phyloP scores from a whole-genome alignment of 2,329 filamentous ascomycete species.

The Ilyonectria robusta region DNA sequence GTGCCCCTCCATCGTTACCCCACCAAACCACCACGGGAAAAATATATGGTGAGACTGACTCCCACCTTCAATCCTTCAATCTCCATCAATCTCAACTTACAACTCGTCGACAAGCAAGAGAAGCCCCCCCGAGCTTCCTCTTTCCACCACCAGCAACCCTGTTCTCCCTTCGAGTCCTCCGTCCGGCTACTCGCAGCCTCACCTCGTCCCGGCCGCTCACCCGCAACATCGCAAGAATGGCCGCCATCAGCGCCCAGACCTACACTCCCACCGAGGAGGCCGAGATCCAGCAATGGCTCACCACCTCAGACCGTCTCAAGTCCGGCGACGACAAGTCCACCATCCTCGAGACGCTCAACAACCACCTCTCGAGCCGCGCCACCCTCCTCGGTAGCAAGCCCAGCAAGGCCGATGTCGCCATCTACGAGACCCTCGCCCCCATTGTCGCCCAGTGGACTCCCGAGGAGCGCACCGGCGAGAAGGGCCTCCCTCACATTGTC shows the following conservation, averaged over 20 bases:
- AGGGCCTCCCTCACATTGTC: conserved; percentile 91
- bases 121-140: conserved; percentile 47
- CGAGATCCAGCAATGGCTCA: conserved; percentile 92
- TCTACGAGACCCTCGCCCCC: conserved; percentile 85
- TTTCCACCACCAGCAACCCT: conserved; percentile 48
- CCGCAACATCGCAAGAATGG: conserved; percentile 67
- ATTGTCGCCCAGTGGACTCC: conserved; percentile 83
- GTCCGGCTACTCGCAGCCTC: conserved; percentile 52
- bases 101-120: conserved; percentile 37
- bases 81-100: conserved; percentile 18
- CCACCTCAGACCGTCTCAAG: conserved; percentile 78
- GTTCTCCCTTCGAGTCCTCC: conserved; percentile 59
- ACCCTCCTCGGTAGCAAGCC: conserved; percentile 92
- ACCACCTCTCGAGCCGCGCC: conserved; percentile 88
- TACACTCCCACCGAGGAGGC: conserved; percentile 86
- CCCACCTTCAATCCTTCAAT: conserved; percentile 5
- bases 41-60: conserved; percentile 38
- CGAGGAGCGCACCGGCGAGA: conserved; percentile 90
- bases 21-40: not conserved
- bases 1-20: conserved; percentile 41
- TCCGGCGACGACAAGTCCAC: conserved; percentile 71
- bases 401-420: conserved; percentile 86
- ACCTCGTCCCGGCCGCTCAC: conserved; percentile 54
- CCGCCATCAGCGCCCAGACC: conserved; percentile 74
- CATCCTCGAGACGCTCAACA: conserved; percentile 85